Base-by-base conservation (phyloP, 2,329 filamentous ascomycete genomes). In the Gliomastix tumulicola region DNA sequence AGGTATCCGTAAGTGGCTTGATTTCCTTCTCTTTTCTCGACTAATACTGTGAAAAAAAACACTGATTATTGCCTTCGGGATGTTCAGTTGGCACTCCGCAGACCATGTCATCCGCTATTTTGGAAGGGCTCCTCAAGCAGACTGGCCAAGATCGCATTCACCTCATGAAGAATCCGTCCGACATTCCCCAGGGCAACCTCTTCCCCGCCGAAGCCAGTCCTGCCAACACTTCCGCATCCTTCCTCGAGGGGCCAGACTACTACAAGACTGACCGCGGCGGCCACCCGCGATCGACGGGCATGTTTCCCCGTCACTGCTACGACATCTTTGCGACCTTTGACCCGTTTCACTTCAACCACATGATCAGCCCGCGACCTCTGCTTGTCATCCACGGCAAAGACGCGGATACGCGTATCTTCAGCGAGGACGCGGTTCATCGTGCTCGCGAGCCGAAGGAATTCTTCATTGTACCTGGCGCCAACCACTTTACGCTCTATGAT, bases 401-500 rank as follows among this genome's bases (percentile, higher is more conserved):
- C 34, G 35, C 20, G 20, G 36, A 44, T 23, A 40, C 41, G 17
- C 27, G 37, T 7, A 33, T 42, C 25, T 42, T 43, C 25, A 44
- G 43, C 13, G 16, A 38, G 21, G 17, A 16, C 4, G 41, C 41
- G 11, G 19, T 45, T 20, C 35, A 20, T 5, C 12, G 11, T 8
- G 41, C 43, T 4, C 39, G 34, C 11, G 33, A 41, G 7, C 41
- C 43, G n/a, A 45, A 46, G 33, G 42, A 46, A 21, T 15, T 46
- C 30, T 43, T 40, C 20, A 27, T 42, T 23, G 25, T 44, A 15
- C 9, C 19, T 13, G 44, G 40, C 5, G 40, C 35, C 30, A 44
- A 42, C 2, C 44, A 46, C 25, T 42, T 46, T 21, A 38, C 41
- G 15, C 18, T 42, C 7, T 46, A 46, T n/a, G 42, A 46, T 38